phyloP scores from a whole-genome alignment of 176 grass and related monocot species.

The Saccharum spontaneum region DNA sequence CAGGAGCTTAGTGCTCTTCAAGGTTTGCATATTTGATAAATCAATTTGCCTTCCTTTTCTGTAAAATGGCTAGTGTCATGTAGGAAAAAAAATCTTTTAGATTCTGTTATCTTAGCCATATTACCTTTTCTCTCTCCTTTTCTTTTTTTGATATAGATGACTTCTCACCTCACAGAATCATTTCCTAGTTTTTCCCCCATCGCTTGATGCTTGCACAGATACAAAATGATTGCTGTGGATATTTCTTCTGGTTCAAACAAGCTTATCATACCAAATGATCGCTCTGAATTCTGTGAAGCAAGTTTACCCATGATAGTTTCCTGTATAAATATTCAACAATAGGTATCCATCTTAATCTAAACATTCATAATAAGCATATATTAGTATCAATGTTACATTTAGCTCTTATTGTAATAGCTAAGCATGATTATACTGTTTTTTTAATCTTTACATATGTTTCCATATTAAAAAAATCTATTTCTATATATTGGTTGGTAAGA shows the following conservation, averaged over 20 bases:
- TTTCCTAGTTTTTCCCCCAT: neutral
- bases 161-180: neutral
- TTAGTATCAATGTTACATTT: neutral
- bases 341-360: conserved; percentile 16
- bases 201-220: neutral
- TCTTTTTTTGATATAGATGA: neutral
- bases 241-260: neutral
- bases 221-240: neutral
- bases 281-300: neutral
- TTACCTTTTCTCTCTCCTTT: neutral
- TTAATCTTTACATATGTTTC: neutral
- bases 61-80: conserved; percentile 17
- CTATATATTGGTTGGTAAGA: neutral
- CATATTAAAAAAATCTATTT: neutral
- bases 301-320: neutral
- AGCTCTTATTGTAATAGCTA: neutral
- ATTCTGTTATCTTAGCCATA: neutral
- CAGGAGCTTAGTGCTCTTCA: conserved; percentile 70
- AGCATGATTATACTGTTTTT: neutral
- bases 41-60: conserved; percentile 18
- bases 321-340: conserved; percentile 2
- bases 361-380: neutral
- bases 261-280: neutral
- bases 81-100: neutral
- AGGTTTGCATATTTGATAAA: conserved; percentile 61